Percentiles rank a stretch among this genome's conserved stretches.
These are phyloP conservation scores for Pseudopithomyces chartarum DNA, from an alignment of 2,329 filamentous ascomycete genomes.

Conservation along the genomic window DNA sequence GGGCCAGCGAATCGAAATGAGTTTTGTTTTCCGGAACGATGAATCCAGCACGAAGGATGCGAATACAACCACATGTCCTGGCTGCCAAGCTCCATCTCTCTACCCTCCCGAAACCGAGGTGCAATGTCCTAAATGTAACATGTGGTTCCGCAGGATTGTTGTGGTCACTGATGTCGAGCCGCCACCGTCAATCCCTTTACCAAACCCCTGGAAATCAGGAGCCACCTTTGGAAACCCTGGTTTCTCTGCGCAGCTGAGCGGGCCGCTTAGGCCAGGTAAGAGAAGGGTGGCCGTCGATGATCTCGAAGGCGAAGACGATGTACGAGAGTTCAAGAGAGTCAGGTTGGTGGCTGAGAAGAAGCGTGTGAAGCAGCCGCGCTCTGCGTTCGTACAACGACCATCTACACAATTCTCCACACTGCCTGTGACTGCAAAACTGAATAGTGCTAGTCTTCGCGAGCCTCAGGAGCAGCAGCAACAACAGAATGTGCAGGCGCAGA, in stretches of 20 bases:
- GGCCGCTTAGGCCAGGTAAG: constrained; percentile 7
- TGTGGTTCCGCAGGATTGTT: constrained; percentile 15
- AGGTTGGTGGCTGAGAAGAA: neutral
- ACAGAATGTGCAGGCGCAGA: too few species aligned
- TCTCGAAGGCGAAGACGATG: constrained; percentile 12
- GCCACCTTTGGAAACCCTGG: constrained; percentile 9
- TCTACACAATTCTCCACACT: neutral
- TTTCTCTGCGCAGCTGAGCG: neutral
- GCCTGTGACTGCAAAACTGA: neutral
- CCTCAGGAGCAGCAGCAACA: too few species aligned
- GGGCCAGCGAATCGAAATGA: constrained; percentile 20
- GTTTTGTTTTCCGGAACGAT: constrained; percentile 9
- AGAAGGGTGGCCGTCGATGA: constrained; percentile 4
- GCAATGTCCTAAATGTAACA: constrained; percentile 7
- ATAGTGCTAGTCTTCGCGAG: neutral
- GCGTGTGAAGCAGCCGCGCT: neutral
- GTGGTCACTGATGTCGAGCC: constrained; percentile 10
- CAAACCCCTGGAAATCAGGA: constrained; percentile 5
- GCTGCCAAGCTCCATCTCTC: constrained; percentile 6
- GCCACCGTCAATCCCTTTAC: neutral
- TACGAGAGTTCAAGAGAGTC: constrained; percentile 10
- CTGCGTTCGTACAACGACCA: neutral
- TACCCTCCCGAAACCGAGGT: neutral
- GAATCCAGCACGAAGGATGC: neutral
- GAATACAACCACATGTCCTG: constrained; percentile 7